Evolutionary conservation across 2,329 filamentous ascomycete species (phyloP).

Genomic region (Neophaeococcomyces aloes): DNA sequence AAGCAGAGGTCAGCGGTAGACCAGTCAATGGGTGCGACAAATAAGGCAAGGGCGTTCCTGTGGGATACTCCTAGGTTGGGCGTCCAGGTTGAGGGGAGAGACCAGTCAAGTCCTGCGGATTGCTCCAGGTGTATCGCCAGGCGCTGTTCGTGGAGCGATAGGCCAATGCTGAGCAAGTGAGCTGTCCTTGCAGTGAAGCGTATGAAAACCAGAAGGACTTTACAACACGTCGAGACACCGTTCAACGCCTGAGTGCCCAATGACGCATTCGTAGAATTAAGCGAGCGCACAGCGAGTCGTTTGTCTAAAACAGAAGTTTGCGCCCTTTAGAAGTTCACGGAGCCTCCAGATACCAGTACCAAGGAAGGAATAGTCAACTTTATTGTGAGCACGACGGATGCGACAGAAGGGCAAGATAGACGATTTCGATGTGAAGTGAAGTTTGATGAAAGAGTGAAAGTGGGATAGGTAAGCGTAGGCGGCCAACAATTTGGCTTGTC

Average conservation of each 20-base stretch:
- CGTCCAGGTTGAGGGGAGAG: conserved; percentile 1
- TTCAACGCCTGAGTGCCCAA: conserved; percentile 8
- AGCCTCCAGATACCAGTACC: neutral
- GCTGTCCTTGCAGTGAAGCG: neutral
- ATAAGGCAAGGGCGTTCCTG: conserved; percentile 4
- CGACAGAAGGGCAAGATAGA: conserved; percentile 6
- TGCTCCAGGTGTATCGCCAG: neutral
- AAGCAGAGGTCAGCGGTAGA: neutral
- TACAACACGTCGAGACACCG: conserved; percentile 1
- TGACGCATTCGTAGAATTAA: conserved; percentile 5
- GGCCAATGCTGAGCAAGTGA: neutral
- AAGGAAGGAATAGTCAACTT: neutral
- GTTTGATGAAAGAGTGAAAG: neutral
- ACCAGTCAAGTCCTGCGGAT: neutral
- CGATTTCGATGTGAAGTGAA: neutral
- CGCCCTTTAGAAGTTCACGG: neutral
- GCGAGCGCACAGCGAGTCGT: conserved; percentile 1
- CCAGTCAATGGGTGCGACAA: conserved; percentile 2
- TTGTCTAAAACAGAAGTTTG: neutral
- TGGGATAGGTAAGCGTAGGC: conserved; percentile 9
- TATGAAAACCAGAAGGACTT: neutral
- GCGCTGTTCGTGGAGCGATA: neutral
- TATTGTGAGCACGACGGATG: conserved; percentile 6
- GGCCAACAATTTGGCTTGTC: conserved; percentile 6
- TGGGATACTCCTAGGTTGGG: conserved; percentile 2